Evolutionary conservation across 2,329 filamentous ascomycete genomes (phyloP).

Genomic region (Fusarium torulosum): DNA sequence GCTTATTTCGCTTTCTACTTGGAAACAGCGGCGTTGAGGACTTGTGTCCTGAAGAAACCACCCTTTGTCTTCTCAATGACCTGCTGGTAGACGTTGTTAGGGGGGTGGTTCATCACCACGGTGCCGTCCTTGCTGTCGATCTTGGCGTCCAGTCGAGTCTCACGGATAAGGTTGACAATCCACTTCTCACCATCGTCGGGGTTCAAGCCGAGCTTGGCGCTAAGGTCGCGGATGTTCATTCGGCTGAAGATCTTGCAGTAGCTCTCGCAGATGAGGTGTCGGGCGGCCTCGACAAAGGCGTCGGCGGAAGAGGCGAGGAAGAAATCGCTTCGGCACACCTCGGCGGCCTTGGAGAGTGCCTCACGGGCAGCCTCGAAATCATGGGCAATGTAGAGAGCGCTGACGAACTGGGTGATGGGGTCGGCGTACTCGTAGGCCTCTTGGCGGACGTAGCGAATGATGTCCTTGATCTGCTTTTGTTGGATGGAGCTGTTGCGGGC

Average conservation of each 20-base stretch:
- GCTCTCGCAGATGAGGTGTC: constrained; percentile 97
- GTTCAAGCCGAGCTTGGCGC: constrained; percentile 88
- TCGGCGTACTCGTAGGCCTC: constrained; percentile 98
- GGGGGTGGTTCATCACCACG: constrained; percentile 99
- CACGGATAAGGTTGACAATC: constrained; percentile 99
- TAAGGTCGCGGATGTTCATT: constrained; percentile 98
- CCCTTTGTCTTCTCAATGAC: constrained; percentile 99
- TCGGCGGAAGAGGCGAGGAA: constrained; percentile 90
- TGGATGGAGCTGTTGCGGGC: constrained; percentile 85
- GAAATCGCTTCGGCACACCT: constrained; percentile 93
- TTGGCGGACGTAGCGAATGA: constrained; percentile 94
- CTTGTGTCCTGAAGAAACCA: constrained; percentile 97
- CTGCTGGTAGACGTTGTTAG: constrained; percentile 98
- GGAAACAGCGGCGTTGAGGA: constrained; percentile 78
- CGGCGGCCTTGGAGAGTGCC: constrained; percentile 88
- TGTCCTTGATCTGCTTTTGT: constrained; percentile 98
- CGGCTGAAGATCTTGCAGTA: constrained; percentile 99
- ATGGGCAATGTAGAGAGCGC: constrained; percentile 89
- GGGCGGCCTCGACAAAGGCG: constrained; percentile 90
- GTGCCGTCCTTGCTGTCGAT: constrained; percentile 99
- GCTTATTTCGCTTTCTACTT: constrained; percentile 55
- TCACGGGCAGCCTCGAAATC: constrained; percentile 94
- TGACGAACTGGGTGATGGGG: constrained; percentile 95
- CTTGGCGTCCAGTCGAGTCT: constrained; percentile 97
- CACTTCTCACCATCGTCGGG: constrained; percentile 99